Base-by-base conservation (phyloP, 106 monocot genomes). In the Narthecium ossifragum region DNA sequence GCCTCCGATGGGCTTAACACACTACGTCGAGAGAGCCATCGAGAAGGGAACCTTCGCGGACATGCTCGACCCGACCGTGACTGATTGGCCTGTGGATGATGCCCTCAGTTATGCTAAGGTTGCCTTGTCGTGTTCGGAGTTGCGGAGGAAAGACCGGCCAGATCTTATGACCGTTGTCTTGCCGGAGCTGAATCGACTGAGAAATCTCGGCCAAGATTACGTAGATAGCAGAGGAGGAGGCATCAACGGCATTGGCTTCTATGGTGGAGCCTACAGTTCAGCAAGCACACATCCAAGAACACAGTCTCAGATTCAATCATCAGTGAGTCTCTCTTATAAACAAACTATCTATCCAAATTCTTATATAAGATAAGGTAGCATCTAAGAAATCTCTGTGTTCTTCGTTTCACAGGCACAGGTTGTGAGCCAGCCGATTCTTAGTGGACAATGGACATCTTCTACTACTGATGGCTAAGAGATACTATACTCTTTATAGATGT, bases 1-100 rank as follows among this genome's bases (percentile, higher is more conserved):
- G 63, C 65, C 80, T 10, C 86, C 92, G 3, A 92, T 92, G 92
- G 86, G 86, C 0, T 66, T 92, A 6, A 78, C 86, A 0, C 83
- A 92, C 73, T 77, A 80, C 24, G 83, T 92, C 0, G 80, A 86
- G 61, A 68, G 65, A 39, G 66, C 87, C 6, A 83, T 92, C 18
- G 91, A 92, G 15, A 80, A 40, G 45, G 86, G 86, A 2, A 65
- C 57, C 4, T 84, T 92, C 20, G 48, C 27, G 8, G 62, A 81
- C 15, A 69, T 89, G 53, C 71, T 89, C 17, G 89, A 89, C 49
- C 84, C 79, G 1, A 20, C 68, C 0, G 39, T 84, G 23, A 59
- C 59, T 0, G 80, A 77, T 8, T 83, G 79, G 88, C 83, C 83
- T 6, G 52, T 67, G 36, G 83, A 88, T 26, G 79, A 80, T 64